A percentile compares a stretch with the other conserved stretches of the same genome.
These are phyloP conservation scores for Barnettozyma siamensis DNA, from an alignment of 805 yeast species.

Conservation along the genomic window DNA sequence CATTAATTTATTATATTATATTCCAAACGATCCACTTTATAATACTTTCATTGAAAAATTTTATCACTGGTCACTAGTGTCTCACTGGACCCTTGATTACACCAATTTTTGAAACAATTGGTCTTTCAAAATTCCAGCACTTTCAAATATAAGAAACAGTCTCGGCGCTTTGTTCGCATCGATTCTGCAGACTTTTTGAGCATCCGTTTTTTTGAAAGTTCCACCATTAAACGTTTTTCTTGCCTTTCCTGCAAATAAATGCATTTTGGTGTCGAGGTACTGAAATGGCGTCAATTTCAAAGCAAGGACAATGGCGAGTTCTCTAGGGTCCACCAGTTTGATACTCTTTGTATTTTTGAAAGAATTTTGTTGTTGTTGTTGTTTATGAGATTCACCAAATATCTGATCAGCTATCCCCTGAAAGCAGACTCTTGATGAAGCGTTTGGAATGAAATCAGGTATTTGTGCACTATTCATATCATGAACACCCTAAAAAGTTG, in stretches of 20 bases:
- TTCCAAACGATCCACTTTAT: too few relatives aligned
- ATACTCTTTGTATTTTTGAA: constrained; percentile 12
- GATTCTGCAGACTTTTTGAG: constrained; percentile 95
- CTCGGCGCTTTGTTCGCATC: constrained; percentile 96
- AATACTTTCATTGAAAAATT: too few relatives aligned
- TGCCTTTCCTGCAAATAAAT: constrained; percentile 86
- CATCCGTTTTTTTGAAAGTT: constrained; percentile 94
- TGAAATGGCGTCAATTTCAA: constrained; percentile 21
- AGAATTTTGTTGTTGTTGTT: too few relatives aligned
- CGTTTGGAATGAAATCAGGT: constrained; percentile 19
- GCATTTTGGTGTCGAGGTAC: constrained; percentile 57
- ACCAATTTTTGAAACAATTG: constrained; percentile 35
- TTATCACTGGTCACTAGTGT: too few relatives aligned
- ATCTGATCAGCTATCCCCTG: constrained; percentile 10
- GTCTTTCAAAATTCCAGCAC: constrained; percentile 89
- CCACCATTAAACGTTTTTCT: constrained; percentile 59
- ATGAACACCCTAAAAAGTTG: constrained; percentile 20
- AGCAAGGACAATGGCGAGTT: constrained; percentile 11
- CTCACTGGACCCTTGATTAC: too few relatives aligned
- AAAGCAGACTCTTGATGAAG: constrained; percentile 7
- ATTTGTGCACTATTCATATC: constrained; percentile 9
- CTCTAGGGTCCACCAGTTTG: constrained; percentile 9
- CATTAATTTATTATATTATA: too few relatives aligned
- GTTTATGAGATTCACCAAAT: constrained; percentile 6
- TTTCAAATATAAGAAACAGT: constrained; percentile 82